Evolutionary conservation across 2,329 filamentous ascomycete genomes (phyloP), one percentile per base, ranked within the genome.

Genomic region (Calycina herbarum): DNA sequence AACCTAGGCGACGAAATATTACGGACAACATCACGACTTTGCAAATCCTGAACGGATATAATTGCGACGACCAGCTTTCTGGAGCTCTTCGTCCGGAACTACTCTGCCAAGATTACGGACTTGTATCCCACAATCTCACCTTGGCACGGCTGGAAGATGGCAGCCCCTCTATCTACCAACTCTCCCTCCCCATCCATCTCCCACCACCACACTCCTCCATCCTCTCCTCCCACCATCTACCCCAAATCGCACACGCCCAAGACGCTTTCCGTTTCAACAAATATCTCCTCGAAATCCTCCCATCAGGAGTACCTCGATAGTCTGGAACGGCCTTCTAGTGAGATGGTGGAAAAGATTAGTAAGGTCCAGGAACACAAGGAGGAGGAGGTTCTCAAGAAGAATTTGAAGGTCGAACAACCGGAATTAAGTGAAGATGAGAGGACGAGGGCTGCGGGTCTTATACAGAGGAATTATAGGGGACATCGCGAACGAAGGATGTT

Each of bases 401-500:
- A 65, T 4, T 56, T 72, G 33, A 38, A 33, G 57, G 42, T 42
- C 48, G 82, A 84, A 10, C 27, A 63, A 4, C 35, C 64, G n/a
- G 61, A 66, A 5, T 40, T 78, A 24, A 78, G 81, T 64, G 77
- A 79, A 45, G 80, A 77, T 56, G 80, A 79, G 59, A 79, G 78
- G 64, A 73, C 77, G 31, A 78, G 80, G 60, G 86, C 86, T 2
- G 86, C 86, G 3, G 80, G 79, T 27, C 73, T 86, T 31, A 89
- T 89, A 58, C 86, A 92, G 80, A 86, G 89, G 70, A 90, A 88
- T 31, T 96, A 93, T 75, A 84, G 93, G 40, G 92, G 92, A 5
- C 92, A 96, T 76, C 84, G 90, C 63, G 83, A 86, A 59, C 84
- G 92, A 56, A 81, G 92, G 59, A 88, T 92, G 76, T 81, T 95